Percentiles rank a stretch among this genome's conserved stretches.
Conservation (phyloP, 306 rosid genomes). For the Cicer judaicum region DNA sequence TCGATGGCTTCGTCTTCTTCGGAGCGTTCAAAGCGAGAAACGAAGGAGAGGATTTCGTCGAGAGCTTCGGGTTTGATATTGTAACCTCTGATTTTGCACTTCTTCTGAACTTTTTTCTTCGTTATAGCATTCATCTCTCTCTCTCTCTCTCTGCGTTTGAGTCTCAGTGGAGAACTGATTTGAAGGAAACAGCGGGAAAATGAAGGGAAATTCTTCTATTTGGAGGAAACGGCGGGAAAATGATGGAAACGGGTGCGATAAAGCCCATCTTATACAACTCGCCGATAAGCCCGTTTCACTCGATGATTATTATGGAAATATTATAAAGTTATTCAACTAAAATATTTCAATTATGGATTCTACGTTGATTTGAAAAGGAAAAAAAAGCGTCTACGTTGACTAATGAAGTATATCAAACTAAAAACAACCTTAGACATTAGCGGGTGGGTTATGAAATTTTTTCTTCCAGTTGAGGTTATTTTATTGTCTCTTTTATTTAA, state of each 20-base stretch:
- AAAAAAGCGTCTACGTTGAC: too few species aligned
- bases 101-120: constrained; percentile 75
- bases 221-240: constrained; percentile 52
- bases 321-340: neutral
- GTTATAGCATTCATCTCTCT: constrained; percentile 59
- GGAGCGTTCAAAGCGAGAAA: constrained; percentile 51
- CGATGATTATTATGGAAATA: neutral
- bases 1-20: constrained; percentile 70
- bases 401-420: too few species aligned
- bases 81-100: constrained; percentile 82
- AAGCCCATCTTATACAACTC: neutral
- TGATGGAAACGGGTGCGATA: neutral
- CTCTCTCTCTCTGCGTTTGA: neutral
- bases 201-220: neutral
- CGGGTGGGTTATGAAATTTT: too few species aligned
- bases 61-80: constrained; percentile 72
- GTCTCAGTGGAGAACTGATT: neutral
- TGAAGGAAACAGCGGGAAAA: constrained; percentile 56
- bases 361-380: too few species aligned
- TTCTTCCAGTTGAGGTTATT: too few species aligned
- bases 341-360: too few species aligned
- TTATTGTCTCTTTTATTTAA: too few species aligned
- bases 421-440: too few species aligned
- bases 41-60: constrained; percentile 76
- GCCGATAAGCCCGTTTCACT: neutral